Evolutionary conservation across 2,329 filamentous ascomycete species (phyloP).

Genomic region (Metarhizium album): DNA sequence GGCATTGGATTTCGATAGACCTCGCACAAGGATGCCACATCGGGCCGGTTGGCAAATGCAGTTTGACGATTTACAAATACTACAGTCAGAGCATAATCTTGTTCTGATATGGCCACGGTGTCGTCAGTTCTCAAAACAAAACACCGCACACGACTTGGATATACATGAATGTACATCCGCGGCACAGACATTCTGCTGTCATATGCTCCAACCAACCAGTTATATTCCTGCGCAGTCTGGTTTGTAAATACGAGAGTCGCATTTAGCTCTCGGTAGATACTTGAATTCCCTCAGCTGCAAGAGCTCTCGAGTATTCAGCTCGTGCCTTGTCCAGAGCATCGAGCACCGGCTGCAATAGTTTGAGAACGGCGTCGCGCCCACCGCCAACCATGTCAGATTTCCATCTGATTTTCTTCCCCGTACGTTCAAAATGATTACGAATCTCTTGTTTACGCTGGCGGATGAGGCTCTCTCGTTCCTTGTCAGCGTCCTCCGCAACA

Average conservation of each 20-base stretch:
- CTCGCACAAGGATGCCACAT: not conserved
- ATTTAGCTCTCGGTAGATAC: conserved; percentile 31
- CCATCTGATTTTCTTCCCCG: conserved; percentile 62
- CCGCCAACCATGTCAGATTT: conserved; percentile 60
- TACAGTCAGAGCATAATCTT: not conserved
- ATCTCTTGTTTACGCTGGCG: conserved; percentile 59
- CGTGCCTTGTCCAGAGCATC: conserved; percentile 60
- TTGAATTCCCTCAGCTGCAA: conserved; percentile 51
- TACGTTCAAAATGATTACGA: conserved; percentile 57
- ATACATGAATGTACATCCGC: no score
- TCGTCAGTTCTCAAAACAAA: not conserved
- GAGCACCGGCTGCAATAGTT: conserved; percentile 65
- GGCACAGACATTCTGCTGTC: not conserved
- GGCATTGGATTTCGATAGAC: not conserved
- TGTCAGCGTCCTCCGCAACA: conserved; percentile 71
- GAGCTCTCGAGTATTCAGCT: conserved; percentile 58
- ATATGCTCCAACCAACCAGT: not conserved
- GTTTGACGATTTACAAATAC: not conserved
- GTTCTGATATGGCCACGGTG: not conserved
- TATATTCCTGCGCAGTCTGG: not conserved
- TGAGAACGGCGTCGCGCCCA: conserved; percentile 63
- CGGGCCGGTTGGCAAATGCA: not conserved
- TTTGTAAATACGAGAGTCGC: not conserved
- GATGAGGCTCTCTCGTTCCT: conserved; percentile 56
- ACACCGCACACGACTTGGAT: no score